Conservation (phyloP, 495 filamentous ascomycete genomes). For the Polyplosphaeria fusca region DNA sequence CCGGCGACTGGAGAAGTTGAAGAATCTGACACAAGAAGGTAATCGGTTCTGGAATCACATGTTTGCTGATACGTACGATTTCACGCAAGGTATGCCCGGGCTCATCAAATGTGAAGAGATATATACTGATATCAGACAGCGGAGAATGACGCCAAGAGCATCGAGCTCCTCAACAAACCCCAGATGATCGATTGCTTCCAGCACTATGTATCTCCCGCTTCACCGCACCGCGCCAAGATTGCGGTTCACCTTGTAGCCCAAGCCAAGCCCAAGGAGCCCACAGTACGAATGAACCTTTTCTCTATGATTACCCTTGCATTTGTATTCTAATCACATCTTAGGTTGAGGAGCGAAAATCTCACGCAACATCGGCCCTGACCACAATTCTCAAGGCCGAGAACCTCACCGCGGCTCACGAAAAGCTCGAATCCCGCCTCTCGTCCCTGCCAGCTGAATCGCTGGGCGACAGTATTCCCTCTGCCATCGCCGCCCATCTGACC, state of each 20-base stretch:
- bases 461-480: conserved; percentile 43
- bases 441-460: conserved; percentile 45
- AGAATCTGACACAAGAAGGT: conserved; percentile 85
- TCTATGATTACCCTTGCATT: no score
- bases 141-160: conserved; percentile 70
- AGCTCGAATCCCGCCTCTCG: conserved; percentile 47
- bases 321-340: no score
- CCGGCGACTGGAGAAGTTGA: conserved; percentile 85
- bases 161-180: conserved; percentile 70
- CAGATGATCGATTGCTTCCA: conserved; percentile 79
- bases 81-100: conserved; percentile 62
- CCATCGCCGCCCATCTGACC: conserved; percentile 51
- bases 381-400: conserved; percentile 54
- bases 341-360: conserved; percentile 56
- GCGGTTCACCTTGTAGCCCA: conserved; percentile 77
- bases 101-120: not conserved
- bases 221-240: conserved; percentile 70
- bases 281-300: no score
- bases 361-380: conserved; percentile 49
- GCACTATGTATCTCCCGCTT: conserved; percentile 71
- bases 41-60: conserved; percentile 81
- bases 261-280: conserved; percentile 43
- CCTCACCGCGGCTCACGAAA: conserved; percentile 46
- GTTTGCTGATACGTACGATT: conserved; percentile 82
- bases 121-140: conserved; percentile 46